Conservation (phyloP, 345 rosid species). For the Citrus trifoliata region DNA sequence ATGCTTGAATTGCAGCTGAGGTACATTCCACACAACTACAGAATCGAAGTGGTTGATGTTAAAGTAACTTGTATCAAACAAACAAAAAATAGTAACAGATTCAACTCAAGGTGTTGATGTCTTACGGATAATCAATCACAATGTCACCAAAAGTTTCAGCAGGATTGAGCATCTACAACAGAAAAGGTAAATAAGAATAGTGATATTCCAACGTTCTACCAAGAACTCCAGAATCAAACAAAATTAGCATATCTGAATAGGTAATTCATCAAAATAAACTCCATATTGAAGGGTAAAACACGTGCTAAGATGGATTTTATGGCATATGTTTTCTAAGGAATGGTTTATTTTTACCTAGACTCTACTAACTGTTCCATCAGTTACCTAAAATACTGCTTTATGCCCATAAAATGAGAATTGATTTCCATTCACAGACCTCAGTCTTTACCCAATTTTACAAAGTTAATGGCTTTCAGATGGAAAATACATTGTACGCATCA, state of each 20-base stretch:
- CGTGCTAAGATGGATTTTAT: neutral
- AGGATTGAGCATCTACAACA: constrained; percentile 75
- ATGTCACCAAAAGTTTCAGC: constrained; percentile 99
- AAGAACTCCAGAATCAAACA: neutral
- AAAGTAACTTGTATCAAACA: constrained; percentile 11
- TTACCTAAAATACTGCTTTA: neutral
- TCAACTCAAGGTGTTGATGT: constrained; percentile 16
- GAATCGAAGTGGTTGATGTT: constrained; percentile 15
- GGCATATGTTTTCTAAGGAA: neutral
- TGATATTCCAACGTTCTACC: neutral
- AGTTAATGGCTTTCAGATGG: neutral
- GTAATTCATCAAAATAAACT: neutral
- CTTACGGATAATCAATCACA: constrained; percentile 96
- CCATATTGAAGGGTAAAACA: neutral
- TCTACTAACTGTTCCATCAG: neutral
- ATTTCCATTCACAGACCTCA: neutral
- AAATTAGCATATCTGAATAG: neutral
- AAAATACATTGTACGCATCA: neutral
- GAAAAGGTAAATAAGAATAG: constrained; percentile 5
- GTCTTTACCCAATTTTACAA: neutral
- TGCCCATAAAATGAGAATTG: neutral
- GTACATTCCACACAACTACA: constrained; percentile 91
- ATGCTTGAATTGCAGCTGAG: constrained; percentile 89
- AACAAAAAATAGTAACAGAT: neutral
- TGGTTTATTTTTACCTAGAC: neutral